Evolutionary conservation across 352 stramenopile genomes (phyloP).

Genomic region (Phytophthora palmivora): DNA sequence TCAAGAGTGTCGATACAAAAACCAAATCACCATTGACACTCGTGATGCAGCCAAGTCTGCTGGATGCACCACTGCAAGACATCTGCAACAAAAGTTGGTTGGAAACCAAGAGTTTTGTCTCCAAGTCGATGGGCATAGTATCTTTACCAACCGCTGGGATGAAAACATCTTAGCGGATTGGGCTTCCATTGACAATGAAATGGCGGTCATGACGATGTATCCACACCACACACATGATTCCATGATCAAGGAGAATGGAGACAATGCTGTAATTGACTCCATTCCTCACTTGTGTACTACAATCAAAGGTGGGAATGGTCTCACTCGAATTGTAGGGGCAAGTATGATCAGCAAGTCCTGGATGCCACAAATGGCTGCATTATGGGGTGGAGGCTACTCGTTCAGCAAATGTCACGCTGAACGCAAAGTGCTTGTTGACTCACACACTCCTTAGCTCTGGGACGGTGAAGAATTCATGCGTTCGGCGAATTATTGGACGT

Average conservation of each 20-base stretch:
- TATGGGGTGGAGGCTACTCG: slow-evolving; percentile 78
- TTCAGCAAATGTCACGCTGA: slow-evolving; percentile 87
- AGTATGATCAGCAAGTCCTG: slow-evolving; percentile 74
- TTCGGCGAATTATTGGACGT: slow-evolving; percentile 65
- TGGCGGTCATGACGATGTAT: slow-evolving; percentile 81
- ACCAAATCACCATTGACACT: slow-evolving; percentile 75
- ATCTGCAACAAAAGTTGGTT: slow-evolving; percentile 79
- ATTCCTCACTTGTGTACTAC: slow-evolving; percentile 78
- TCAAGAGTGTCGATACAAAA: slow-evolving; percentile 61
- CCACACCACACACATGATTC: slow-evolving; percentile 72
- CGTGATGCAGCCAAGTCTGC: slow-evolving; percentile 70
- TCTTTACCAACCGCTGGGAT: slow-evolving; percentile 87
- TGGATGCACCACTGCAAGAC: slow-evolving; percentile 72
- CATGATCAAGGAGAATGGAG: slow-evolving; percentile 73
- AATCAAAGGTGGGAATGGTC: slow-evolving; percentile 54
- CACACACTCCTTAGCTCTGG: slow-evolving; percentile 78
- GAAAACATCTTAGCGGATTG: slow-evolving; percentile 71
- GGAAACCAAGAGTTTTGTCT: slow-evolving; percentile 80
- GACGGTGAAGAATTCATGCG: slow-evolving; percentile 73
- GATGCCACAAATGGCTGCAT: slow-evolving; percentile 67
- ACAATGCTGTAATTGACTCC: slow-evolving; percentile 67
- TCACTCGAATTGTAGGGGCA: slow-evolving; percentile 71
- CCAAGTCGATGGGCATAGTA: slow-evolving; percentile 80
- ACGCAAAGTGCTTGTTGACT: slow-evolving; percentile 65
- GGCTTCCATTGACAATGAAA: slow-evolving; percentile 76